phyloP scores from a whole-genome alignment of 1,139 yeast species.

The Saccharomyces pastorianus region DNA sequence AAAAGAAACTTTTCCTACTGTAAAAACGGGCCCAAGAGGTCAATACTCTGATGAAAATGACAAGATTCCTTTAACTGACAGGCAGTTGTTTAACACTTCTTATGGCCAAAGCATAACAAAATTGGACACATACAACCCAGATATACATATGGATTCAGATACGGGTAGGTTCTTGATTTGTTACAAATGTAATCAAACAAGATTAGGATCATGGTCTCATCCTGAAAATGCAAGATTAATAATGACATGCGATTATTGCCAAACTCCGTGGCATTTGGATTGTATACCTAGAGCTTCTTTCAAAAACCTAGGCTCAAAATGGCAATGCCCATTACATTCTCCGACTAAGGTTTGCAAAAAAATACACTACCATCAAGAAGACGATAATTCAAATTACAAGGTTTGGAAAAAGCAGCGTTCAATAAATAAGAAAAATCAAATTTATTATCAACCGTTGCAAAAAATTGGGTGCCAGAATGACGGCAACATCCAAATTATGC shows the following conservation, averaged over 20 bases:
- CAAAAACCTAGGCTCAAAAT: conserved; percentile 72
- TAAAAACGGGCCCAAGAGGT: conserved; percentile 58
- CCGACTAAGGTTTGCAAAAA: conserved; percentile 2
- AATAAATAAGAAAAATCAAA: conserved; percentile 46
- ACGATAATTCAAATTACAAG: conserved; percentile 37
- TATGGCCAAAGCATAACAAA: conserved; percentile 38
- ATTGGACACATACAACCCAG: conserved; percentile 44
- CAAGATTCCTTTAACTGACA: conserved; percentile 35
- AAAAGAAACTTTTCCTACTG: conserved; percentile 69
- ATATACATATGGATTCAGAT: conserved; percentile 53
- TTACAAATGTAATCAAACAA: conserved; percentile 53
- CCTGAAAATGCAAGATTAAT: conserved; percentile 38
- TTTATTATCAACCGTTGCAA: conserved; percentile 46
- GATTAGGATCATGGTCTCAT: conserved; percentile 48
- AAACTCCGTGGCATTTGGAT: conserved; percentile 86
- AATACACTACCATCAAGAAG: not conserved
- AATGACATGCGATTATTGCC: conserved; percentile 78
- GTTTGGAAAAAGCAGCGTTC: conserved; percentile 21
- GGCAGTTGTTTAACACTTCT: conserved; percentile 36
- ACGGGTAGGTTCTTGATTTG: conserved; percentile 58
- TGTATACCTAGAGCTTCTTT: conserved; percentile 73
- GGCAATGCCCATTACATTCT: conserved; percentile 92
- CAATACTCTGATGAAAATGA: conserved; percentile 59
- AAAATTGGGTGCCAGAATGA: conserved; percentile 56
- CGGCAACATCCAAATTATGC: conserved; percentile 55